Base-by-base conservation (phyloP, 176 grass and related monocot genomes). In the Aegilops umbellulata region DNA sequence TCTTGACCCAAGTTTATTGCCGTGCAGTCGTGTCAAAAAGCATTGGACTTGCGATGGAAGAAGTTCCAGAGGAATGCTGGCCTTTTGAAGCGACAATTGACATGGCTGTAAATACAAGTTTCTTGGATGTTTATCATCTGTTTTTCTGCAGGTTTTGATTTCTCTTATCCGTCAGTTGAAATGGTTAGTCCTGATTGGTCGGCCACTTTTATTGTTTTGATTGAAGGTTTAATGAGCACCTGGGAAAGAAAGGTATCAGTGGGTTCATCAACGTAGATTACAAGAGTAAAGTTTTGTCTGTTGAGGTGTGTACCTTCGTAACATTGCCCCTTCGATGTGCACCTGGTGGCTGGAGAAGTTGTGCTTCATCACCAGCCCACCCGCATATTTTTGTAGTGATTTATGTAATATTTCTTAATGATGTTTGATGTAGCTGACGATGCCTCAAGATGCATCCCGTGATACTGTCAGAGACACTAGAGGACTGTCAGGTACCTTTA, bases 391-490 rank as follows among this genome's bases (percentile, higher is more conserved):
- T 22, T 74, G 34, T 71, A 86, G 17, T 23, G 71, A 49, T 78
- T 27, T 77, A 77, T 26, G 29, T 80, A 63, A 82, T 24, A 61
- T 77, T 14, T 67, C 20, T 63, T 35, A 78, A 78, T 67, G 46
- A 41, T 80, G 20, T 63, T 66, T 36, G 12, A 55, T 80, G 78
- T 83, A 98, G 96, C 79, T 98, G 32, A 98, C 93, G n/a, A 95
- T 98, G 96, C 96, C 96, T 88, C 96, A 98, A 91, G 96, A 98
- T 90, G 91, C 86, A 71, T 98, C 96, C 76, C 81, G 86, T n/a
- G 90, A 94, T 53, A 84, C 93, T 1, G 80, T 98, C 89, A 90
- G 90, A 77, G 96, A 98, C 83, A 98, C 90, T 57, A 87, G 91
- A 82, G 93, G 96, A 70, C 96, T 98, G 89, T 98, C 96, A 98